These are phyloP conservation scores for Tuctoria greenei DNA, from an alignment of 176 grass and related monocot species.

Conservation along the genomic window DNA sequence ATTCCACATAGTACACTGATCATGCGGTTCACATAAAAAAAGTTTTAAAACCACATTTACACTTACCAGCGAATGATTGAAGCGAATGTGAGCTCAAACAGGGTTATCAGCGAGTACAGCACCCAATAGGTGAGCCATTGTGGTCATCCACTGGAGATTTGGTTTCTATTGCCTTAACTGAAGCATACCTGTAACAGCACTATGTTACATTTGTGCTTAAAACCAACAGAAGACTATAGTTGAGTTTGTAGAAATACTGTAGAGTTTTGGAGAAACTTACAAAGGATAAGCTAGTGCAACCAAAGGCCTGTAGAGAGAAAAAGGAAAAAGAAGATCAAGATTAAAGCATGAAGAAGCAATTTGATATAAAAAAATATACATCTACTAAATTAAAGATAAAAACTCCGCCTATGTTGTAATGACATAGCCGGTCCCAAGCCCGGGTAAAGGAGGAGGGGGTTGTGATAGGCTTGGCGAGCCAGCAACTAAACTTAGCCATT, in stretches of 20 bases:
- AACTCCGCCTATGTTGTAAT: too few relatives aligned
- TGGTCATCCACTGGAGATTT: constrained; percentile 65
- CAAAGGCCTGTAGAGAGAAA: constrained; percentile 52
- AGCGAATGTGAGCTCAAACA: constrained; percentile 72
- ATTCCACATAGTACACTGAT: not conserved
- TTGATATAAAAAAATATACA: not conserved
- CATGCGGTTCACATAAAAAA: not conserved
- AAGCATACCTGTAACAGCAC: constrained; percentile 56
- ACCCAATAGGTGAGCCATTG: constrained; percentile 91
- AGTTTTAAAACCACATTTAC: not conserved
- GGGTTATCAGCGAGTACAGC: constrained; percentile 62
- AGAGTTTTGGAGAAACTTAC: constrained; percentile 42
- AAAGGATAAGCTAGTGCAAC: constrained; percentile 69
- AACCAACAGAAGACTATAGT: constrained; percentile 2
- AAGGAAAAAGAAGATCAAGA: constrained; percentile 15
- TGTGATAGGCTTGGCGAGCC: too few relatives aligned
- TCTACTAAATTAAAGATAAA: too few relatives aligned
- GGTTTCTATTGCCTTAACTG: constrained; percentile 64
- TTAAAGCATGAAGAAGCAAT: not conserved
- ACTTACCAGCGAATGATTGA: constrained; percentile 61
- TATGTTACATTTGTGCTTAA: constrained; percentile 8
- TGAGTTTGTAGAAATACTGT: not conserved
- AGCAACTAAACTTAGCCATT: too few relatives aligned
- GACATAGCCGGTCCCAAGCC: too few relatives aligned
- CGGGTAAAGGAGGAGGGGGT: too few relatives aligned